Conservation (phyloP, 2,329 filamentous ascomycete species). For the Fusarium nygamai region DNA sequence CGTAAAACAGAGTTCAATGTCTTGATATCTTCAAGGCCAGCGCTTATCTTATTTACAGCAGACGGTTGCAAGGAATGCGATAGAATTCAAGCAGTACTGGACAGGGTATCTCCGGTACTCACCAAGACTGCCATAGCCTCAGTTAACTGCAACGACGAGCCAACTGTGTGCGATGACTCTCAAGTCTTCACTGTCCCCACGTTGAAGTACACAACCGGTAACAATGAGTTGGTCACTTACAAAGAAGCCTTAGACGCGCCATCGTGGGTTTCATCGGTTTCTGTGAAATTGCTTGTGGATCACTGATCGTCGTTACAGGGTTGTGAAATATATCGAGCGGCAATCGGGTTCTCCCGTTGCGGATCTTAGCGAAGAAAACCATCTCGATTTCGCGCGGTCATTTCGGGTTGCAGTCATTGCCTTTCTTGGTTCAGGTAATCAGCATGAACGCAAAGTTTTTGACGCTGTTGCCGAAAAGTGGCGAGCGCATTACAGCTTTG, state of each 20-base stretch:
- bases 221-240: neutral
- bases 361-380: neutral
- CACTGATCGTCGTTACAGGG: neutral
- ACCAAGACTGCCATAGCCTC: neutral
- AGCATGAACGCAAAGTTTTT: rapidly evolving
- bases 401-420: neutral
- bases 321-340: neutral
- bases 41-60: neutral
- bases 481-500: neutral
- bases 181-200: neutral
- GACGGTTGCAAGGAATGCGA: slow-evolving; percentile 3
- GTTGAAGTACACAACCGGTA: neutral
- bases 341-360: neutral
- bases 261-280: neutral
- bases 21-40: neutral
- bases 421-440: neutral
- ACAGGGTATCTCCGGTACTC: neutral
- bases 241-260: neutral
- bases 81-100: neutral
- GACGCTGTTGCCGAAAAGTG: neutral
- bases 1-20: neutral
- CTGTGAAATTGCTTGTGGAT: neutral
- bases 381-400: neutral
- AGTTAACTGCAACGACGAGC: neutral
- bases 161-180: neutral